A percentile compares a stretch with the other conserved stretches of the same genome.
Conservation (phyloP, 2,329 filamentous ascomycete genomes). For the Pseudogymnoascus sp. region DNA sequence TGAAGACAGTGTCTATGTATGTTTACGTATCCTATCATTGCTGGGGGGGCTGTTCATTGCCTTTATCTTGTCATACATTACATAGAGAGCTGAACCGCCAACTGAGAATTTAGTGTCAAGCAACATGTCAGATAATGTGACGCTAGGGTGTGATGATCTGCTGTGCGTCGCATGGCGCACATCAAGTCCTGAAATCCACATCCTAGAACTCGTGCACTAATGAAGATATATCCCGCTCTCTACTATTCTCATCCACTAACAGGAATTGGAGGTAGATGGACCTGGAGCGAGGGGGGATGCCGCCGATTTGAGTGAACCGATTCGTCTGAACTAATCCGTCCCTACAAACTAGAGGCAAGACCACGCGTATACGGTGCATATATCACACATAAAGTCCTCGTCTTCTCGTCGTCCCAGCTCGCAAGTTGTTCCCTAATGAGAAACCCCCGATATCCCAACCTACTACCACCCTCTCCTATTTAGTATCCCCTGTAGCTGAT, state of each 20-base stretch:
- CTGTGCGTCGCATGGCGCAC: neutral
- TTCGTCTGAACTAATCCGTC: neutral
- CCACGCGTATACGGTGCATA: neutral
- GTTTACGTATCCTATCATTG: neutral
- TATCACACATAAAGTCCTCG: neutral
- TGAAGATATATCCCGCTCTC: neutral
- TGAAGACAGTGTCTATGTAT: neutral
- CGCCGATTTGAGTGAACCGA: neutral
- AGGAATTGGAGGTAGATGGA: neutral
- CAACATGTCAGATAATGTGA: neutral
- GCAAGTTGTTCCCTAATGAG: neutral
- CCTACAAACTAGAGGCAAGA: neutral
- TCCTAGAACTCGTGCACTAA: neutral
- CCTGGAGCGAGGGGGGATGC: neutral
- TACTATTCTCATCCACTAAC: neutral
- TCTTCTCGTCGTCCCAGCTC: neutral
- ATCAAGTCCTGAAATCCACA: neutral
- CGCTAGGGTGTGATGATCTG: neutral
- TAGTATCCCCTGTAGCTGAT: neutral
- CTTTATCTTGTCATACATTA: neutral
- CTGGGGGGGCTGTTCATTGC: neutral
- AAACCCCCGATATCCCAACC: neutral
- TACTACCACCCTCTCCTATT: neutral
- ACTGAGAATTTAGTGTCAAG: neutral
- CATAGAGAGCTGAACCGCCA: neutral